Conservation (phyloP, 1,139 yeast species). For the Suhomyces anneliseae region DNA sequence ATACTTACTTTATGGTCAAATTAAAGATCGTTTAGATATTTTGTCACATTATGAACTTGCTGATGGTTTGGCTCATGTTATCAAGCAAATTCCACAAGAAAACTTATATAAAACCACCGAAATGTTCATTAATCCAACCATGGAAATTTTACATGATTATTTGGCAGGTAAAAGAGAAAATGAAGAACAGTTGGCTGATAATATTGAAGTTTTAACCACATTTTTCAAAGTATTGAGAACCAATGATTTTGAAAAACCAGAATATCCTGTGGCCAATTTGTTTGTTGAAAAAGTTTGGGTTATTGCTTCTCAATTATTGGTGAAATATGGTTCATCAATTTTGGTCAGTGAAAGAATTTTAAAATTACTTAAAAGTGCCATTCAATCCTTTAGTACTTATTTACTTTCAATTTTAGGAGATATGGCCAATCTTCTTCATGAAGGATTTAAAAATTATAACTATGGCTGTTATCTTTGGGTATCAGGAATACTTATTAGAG, state of each 20-base stretch:
- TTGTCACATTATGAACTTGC: slow-evolving; percentile 77
- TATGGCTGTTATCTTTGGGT: slow-evolving; percentile 91
- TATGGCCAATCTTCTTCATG: slow-evolving; percentile 61
- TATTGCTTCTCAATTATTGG: slow-evolving; percentile 47
- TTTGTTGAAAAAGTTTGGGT: slow-evolving; percentile 62
- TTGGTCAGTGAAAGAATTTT: slow-evolving; percentile 72
- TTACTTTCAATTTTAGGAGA: slow-evolving; percentile 62
- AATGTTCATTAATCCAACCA: slow-evolving; percentile 69
- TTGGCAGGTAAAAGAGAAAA: slow-evolving; percentile 9
- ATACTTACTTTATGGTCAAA: slow-evolving; percentile 69
- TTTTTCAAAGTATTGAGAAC: slow-evolving; percentile 60
- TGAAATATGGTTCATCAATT: slow-evolving; percentile 53
- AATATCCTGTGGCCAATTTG: slow-evolving; percentile 59
- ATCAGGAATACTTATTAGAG: slow-evolving; percentile 78
- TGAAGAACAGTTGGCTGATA: slow-evolving; percentile 52
- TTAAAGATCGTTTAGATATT: slow-evolving; percentile 57
- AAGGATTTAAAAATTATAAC: slow-evolving; percentile 67
- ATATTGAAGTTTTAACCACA: slow-evolving; percentile 72
- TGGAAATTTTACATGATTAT: slow-evolving; percentile 45
- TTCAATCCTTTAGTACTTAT: slow-evolving; percentile 69
- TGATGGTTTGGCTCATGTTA: slow-evolving; percentile 87
- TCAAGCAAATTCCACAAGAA: slow-evolving; percentile 51
- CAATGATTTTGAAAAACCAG: slow-evolving; percentile 31
- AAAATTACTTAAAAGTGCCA: slow-evolving; percentile 64
- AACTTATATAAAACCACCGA: slow-evolving; percentile 36